Evolutionary conservation across 2,329 filamentous ascomycete genomes (phyloP), one percentile per base, ranked within the genome.

Genomic region (Leptographium wingfieldii): DNA sequence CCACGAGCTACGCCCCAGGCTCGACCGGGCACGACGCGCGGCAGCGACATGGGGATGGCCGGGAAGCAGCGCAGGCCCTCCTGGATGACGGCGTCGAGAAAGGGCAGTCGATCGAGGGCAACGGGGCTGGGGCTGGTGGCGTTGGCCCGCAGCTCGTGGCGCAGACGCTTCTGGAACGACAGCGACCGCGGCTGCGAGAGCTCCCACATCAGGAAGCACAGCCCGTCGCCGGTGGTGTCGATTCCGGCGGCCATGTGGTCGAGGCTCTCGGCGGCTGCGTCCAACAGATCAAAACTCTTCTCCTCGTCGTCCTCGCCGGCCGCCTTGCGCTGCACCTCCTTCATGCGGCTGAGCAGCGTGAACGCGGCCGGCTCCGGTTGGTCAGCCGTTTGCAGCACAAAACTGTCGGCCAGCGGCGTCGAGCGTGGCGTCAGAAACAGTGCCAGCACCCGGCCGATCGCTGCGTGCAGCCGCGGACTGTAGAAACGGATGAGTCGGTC

Each of bases 201-300:
- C 67, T 87, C 80, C 78, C 84, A 85, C 81, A 89, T 85, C 14
- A 88, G 73, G 67, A 88, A 88, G 66, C 84, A 87, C 0, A 88
- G 73, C 0, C 77, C 83, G 64, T 88, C 85, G 19, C 85, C 84
- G 0, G 85, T 88, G 0, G 86, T 88, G 65, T 88, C 85, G 62
- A 88, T 87, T 0, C 85, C 86, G 0, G 85, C 85, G 0, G 80
- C 83, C 81, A 88, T 83, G 68, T 88, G 85, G 65, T 88, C 85
- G 60, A 86, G 78, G 65, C 83, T 86, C 69, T 89, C 86, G 25
- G 85, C 84, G 0, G 84, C 84, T 63, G 82, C 78, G 65, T 84
- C 78, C 3, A 81, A 71, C 3, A 73, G 69, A 40, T 80, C 75
- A 40, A 86, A 73, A 4, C 73, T 59, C 55, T 27, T 64, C 58